A percentile compares a stretch with the other conserved stretches of the same genome.
Conservation (phyloP, 163 green algal species). For the Chlorella variabilis region DNA sequence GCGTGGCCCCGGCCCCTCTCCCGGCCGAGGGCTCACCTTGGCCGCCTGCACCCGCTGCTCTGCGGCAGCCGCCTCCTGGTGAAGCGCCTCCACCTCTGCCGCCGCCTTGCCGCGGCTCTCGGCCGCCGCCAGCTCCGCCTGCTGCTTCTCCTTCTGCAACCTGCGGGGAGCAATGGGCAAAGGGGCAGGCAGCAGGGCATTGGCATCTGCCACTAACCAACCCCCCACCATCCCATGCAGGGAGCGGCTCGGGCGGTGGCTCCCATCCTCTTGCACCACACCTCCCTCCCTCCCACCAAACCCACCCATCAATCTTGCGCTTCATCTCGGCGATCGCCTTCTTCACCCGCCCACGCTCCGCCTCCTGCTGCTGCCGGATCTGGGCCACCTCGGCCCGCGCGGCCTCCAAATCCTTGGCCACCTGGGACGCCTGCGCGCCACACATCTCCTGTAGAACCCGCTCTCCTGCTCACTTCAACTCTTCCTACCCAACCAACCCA, state of each 20-base stretch:
- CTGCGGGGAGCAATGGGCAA: neutral
- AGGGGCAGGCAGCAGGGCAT: too few relatives aligned
- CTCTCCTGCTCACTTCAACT: too few relatives aligned
- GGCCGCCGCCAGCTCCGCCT: neutral
- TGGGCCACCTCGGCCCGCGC: neutral
- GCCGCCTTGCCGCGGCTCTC: conserved; percentile 22
- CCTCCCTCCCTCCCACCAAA: too few relatives aligned
- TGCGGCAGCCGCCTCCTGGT: neutral
- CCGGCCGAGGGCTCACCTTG: neutral
- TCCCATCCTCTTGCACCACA: too few relatives aligned
- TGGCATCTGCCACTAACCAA: too few relatives aligned
- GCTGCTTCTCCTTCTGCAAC: conserved; percentile 39
- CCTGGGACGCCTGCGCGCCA: neutral
- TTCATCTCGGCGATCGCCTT: conserved; percentile 50
- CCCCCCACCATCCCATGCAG: too few relatives aligned
- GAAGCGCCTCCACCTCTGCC: neutral
- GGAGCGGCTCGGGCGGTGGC: too few relatives aligned
- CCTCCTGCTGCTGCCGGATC: conserved; percentile 52
- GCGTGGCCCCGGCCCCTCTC: too few relatives aligned
- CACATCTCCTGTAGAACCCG: too few relatives aligned
- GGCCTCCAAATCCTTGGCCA: neutral
- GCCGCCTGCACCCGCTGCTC: conserved; percentile 18
- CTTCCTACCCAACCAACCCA: too few relatives aligned
- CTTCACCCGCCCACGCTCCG: conserved; percentile 55
- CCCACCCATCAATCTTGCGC: conserved; percentile 46